Evolutionary conservation across 169 alveolate genomes (phyloP), one percentile per base, ranked within the genome.

Genomic region (Plasmodium yoelii): DNA sequence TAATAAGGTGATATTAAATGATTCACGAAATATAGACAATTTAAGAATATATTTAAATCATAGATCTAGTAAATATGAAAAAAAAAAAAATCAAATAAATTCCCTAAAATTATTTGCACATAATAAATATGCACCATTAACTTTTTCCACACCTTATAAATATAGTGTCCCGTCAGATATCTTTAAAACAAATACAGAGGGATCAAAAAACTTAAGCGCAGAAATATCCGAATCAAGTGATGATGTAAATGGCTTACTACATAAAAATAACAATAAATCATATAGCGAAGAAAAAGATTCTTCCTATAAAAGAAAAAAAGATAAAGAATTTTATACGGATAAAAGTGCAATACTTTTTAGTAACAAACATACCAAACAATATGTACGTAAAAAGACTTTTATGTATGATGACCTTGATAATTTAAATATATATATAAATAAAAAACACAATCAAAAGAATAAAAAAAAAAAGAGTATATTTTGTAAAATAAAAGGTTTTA

Each of bases 71-170:
- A 82, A 82, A 55, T 82, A 56, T 82, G 47, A 55, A 0, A 60
- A 63, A 67, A 57, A 47, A 9, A 82, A 82, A 44, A 67, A 61
- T 53, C 26, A 82, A 67, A n/a, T 82, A 7, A 24, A 53, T 49
- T 18, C 70, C 2, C 67, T 15, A 24, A 82, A 82, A 44, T 56
- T 82, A 4, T 53, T 57, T 5, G 47, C 68, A 67, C 56, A 82
- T 56, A 82, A 68, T n/a, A 82, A 65, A 59, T 82, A 82, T 59
- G 72, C 59, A 0, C 90, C 90, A 0, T 22, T 82, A 24, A 82
- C 84, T 9, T 82, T 82, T 56, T 55, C 72, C 18, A 53, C 90
- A 24, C 53, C 84, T 59, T 68, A 82, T 53, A 82, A 82, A 10
- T 51, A 82, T 5, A 68, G 56, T 39, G 19, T 67, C 47, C 60